phyloP scores from a whole-genome alignment of 352 stramenopile species.

The Pythium sukuiense region DNA sequence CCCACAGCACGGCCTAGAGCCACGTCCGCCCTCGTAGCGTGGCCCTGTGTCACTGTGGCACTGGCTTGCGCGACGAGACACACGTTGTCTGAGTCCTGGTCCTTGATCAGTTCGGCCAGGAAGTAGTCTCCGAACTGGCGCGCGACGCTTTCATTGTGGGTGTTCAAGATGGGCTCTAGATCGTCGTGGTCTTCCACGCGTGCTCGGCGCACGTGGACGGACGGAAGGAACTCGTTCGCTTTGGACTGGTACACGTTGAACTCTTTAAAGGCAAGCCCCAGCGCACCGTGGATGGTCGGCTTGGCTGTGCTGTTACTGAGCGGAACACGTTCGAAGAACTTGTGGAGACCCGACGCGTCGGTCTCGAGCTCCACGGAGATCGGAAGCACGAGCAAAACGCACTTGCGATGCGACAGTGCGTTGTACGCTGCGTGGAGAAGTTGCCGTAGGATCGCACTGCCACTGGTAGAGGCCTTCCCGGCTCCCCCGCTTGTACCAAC shows the following conservation, averaged over 20 bases:
- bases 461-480: not conserved
- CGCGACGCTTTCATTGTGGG: slow-evolving; percentile 62
- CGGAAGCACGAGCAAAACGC: slow-evolving; percentile 56
- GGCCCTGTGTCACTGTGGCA: not conserved
- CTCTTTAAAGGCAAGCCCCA: slow-evolving; percentile 39
- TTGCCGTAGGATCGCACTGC: slow-evolving; percentile 38
- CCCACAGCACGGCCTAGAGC: slow-evolving; percentile 47
- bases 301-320: not conserved
- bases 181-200: slow-evolving; percentile 85
- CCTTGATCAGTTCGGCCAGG: slow-evolving; percentile 89
- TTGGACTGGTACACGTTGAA: slow-evolving; percentile 52
- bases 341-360: slow-evolving; percentile 49
- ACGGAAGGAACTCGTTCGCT: slow-evolving; percentile 37
- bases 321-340: slow-evolving; percentile 46
- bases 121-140: slow-evolving; percentile 91
- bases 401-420: slow-evolving; percentile 38
- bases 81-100: slow-evolving; percentile 85
- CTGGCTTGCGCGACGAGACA: slow-evolving; percentile 66
- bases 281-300: not conserved
- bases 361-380: slow-evolving; percentile 43
- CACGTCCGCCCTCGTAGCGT: slow-evolving; percentile 27
- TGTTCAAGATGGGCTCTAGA: slow-evolving; percentile 62
- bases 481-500: not conserved
- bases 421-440: slow-evolving; percentile 56
- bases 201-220: slow-evolving; percentile 57